Evolutionary conservation across 2,329 filamentous ascomycete genomes (phyloP).

Genomic region (Periglandula ipomoeae): DNA sequence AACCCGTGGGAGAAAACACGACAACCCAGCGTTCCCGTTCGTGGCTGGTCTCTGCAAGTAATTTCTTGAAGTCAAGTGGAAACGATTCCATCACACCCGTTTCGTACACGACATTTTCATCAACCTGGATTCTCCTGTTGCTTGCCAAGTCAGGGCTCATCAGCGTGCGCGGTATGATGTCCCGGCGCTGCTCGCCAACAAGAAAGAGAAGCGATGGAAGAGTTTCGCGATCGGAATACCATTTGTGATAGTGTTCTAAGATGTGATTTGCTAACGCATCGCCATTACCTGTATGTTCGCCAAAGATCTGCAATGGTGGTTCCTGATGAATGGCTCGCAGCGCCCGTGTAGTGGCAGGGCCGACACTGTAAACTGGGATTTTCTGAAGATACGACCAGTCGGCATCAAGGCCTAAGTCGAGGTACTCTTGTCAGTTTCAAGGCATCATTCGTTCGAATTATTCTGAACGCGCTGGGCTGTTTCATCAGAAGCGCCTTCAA

Average conservation of each 20-base stretch:
- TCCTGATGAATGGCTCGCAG: slow-evolving; percentile 46
- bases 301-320: slow-evolving; percentile 55
- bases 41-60: slow-evolving; percentile 36
- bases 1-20: slow-evolving; percentile 61
- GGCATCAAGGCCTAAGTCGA: neutral
- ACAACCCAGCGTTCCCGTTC: slow-evolving; percentile 57
- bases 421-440: too few species aligned
- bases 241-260: slow-evolving; percentile 60
- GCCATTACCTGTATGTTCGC: slow-evolving; percentile 76
- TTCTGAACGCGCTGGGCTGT: too few species aligned
- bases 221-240: slow-evolving; percentile 31
- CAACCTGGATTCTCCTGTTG: slow-evolving; percentile 51
- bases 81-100: slow-evolving; percentile 79
- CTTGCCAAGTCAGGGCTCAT: slow-evolving; percentile 45
- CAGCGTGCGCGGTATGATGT: slow-evolving; percentile 79
- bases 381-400: slow-evolving; percentile 40
- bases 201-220: slow-evolving; percentile 71
- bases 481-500: too few species aligned
- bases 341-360: slow-evolving; percentile 70
- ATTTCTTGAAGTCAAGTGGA: slow-evolving; percentile 49
- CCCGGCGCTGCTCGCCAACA: slow-evolving; percentile 80
- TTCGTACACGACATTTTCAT: slow-evolving; percentile 78
- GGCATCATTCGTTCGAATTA: too few species aligned
- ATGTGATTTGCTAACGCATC: slow-evolving; percentile 73
- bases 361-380: slow-evolving; percentile 66